Percentiles rank a stretch among this genome's conserved stretches.
phyloP scores from a whole-genome alignment of 2,329 filamentous ascomycete species.

The Blumeria hordei region DNA sequence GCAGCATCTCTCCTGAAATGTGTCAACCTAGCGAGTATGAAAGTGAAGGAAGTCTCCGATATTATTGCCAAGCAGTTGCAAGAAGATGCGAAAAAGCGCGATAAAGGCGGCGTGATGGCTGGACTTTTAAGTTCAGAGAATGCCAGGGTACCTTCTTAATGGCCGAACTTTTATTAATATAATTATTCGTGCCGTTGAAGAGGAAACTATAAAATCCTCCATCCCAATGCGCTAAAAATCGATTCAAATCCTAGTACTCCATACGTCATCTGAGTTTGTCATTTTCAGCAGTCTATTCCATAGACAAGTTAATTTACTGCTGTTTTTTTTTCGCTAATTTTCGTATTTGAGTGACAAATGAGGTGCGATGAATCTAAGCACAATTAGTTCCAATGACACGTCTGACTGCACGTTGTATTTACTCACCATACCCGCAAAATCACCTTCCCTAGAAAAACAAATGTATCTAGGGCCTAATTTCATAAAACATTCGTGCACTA shows the following conservation, averaged over 20 bases:
- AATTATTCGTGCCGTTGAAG: too few species aligned
- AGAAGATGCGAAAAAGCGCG: slow-evolving; percentile 53
- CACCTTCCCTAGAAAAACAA: slow-evolving; percentile 64
- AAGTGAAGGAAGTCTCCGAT: slow-evolving; percentile 57
- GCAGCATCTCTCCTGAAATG: slow-evolving; percentile 57
- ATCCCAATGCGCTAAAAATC: too few species aligned
- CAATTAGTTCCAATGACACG: slow-evolving; percentile 3
- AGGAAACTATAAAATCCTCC: too few species aligned
- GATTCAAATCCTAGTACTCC: too few species aligned
- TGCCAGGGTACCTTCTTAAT: slow-evolving; percentile 25
- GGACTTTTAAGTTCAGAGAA: slow-evolving; percentile 66
- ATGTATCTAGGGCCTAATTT: slow-evolving; percentile 85
- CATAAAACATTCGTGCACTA: slow-evolving; percentile 90
- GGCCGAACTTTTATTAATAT: too few species aligned
- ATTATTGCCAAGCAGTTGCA: slow-evolving; percentile 50
- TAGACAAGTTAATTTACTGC: slow-evolving; percentile 1
- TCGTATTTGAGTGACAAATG: slow-evolving; percentile 83
- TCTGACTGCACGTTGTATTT: background rate
- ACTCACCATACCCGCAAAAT: slow-evolving; percentile 68
- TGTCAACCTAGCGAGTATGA: slow-evolving; percentile 46
- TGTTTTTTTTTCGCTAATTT: slow-evolving; percentile 39
- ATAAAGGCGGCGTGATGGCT: slow-evolving; percentile 55
- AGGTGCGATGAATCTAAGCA: slow-evolving; percentile 67
- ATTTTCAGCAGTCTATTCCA: too few species aligned
- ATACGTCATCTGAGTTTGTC: too few species aligned